Evolutionary conservation across 192 early-diverging fungal species (phyloP), one percentile per base, ranked within the genome.

Genomic region (Phycomyces nitens): DNA sequence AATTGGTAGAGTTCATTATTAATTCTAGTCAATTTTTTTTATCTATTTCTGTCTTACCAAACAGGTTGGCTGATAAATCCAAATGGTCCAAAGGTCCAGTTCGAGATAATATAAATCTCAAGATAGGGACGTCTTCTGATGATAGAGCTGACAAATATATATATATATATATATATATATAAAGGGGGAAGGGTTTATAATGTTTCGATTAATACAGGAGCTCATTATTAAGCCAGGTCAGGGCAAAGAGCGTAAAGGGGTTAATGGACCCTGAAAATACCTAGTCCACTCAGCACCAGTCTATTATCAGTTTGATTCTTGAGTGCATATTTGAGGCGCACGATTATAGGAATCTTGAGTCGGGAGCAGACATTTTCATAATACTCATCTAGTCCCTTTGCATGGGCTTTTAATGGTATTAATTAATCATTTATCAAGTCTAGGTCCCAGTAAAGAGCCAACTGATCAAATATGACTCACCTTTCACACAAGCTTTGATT

Each of bases 341-440:
- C 2, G 15, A n/a, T 11, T n/a, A 47, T 47, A 47, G 44, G 44
- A 14, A 47, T 47, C 18, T 47, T 47, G 15, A 47, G 12, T 2
- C 44, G 12, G 44, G 18, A 47, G 44, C 44, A 47, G 44, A 18
- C 44, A 47, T 47, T 47, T 18, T 47, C 44, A 47, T 47, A 47
- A 18, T 47, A 47, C 44, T 47, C 44, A 14, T 14, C 44, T n/a
- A 47, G 44, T 47, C 15, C 18, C 18, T 47, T 47, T 47, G 2
- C 5, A 47, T 47, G 12, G 44, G 18, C 29, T 34, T 34, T 34
- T 34, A n/a, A n/a, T n/a, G n/a, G n/a, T n/a, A n/a, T 34, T 34
- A 34, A 34, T 34, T 34, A 7, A n/a, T n/a, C n/a, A n/a, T n/a
- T n/a, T n/a, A n/a, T n/a, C n/a, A n/a, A n/a, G n/a, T n/a, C n/a